phyloP scores from a whole-genome alignment of 768 basidiomycete species.

The Boletellus sp. region DNA sequence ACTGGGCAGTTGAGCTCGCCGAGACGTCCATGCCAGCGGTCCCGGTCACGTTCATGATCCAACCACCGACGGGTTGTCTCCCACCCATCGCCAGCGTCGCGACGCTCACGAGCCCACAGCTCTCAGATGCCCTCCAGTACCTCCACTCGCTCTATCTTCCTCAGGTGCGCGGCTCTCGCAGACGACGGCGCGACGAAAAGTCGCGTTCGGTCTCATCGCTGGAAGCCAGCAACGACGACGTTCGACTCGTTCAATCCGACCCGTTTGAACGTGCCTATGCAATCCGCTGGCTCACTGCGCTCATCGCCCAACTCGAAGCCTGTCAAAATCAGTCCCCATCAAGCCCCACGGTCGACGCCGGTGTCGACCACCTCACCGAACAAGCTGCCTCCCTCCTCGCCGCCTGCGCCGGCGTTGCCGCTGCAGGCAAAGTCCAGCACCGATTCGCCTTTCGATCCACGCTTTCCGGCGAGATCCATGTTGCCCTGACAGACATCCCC shows the following conservation, averaged over 20 bases:
- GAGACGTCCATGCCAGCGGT: constrained; percentile 10
- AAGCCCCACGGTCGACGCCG: not conserved
- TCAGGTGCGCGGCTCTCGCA: constrained; percentile 55
- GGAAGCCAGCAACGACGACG: not conserved
- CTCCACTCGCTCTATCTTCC: constrained; percentile 58
- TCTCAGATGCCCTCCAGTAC: constrained; percentile 46
- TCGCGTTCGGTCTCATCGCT: not conserved
- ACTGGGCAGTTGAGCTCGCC: constrained; percentile 8
- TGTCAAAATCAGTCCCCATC: not conserved
- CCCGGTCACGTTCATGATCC: constrained; percentile 1
- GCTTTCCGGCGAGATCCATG: constrained; percentile 21
- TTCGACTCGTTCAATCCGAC: constrained; percentile 45
- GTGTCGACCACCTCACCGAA: constrained; percentile 41
- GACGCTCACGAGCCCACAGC: constrained; percentile 30
- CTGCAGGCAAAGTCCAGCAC: constrained; percentile 56
- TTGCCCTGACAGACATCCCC: constrained; percentile 63
- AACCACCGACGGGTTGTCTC: constrained; percentile 50
- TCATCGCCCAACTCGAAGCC: constrained; percentile 44
- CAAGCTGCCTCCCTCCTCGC: constrained; percentile 63
- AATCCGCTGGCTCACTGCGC: constrained; percentile 69
- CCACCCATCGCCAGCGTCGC: constrained; percentile 49
- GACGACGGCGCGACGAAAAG: constrained; percentile 23
- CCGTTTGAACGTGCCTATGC: constrained; percentile 66
- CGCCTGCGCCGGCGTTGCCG: constrained; percentile 57
- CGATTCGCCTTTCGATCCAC: constrained; percentile 42